Base-by-base conservation (phyloP, 2,329 filamentous ascomycete species). In the Fusarium beomiforme region DNA sequence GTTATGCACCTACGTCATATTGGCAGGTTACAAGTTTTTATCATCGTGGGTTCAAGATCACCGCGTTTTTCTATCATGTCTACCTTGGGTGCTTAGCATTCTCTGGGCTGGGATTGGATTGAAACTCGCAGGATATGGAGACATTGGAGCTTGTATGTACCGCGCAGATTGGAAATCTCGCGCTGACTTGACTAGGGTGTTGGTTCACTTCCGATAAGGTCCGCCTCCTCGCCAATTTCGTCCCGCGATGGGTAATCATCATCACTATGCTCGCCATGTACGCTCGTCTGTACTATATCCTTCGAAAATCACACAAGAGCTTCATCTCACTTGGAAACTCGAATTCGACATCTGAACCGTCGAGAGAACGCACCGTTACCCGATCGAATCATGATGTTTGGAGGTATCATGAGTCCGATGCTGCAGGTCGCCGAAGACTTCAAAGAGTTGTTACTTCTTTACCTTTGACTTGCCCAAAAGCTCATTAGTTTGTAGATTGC, bases 81-180 rank as follows among this genome's bases (percentile, higher is more conserved):
- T 55, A 1, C 51, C 36, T 5, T 54, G 51, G 51, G n/a, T 7
- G 1, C 16, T 55, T 2, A 55, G 37, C 4, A 3, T 55, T 8
- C 37, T 55, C 16, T 55, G 37, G 51, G 51, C 51, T 44, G 36
- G 36, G 3, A 19, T 55, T 8, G 51, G 51, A 16, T 5, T 44
- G 0, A 44, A 33, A 14, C 17, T 55, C 0, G 36, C 36, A 1
- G 51, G 51, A 5, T 55, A 44, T 6, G 51, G 51, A 1, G 51
- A 55, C 8, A 55, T 55, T 33, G 51, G 51, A 44, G 51, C 51
- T 16, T 55, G 36, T 54, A 23, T 1, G 34, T 8, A 1, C 1
- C 2, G 6, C 1, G 3, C 6, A 6, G 6, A 3, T 9, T 2
- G 13, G 0, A 12, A 6, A 12, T 2, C 3, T 24, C n/a, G 6